Evolutionary conservation across 768 basidiomycete species (phyloP).

Genomic region (Gymnopilus junonius): DNA sequence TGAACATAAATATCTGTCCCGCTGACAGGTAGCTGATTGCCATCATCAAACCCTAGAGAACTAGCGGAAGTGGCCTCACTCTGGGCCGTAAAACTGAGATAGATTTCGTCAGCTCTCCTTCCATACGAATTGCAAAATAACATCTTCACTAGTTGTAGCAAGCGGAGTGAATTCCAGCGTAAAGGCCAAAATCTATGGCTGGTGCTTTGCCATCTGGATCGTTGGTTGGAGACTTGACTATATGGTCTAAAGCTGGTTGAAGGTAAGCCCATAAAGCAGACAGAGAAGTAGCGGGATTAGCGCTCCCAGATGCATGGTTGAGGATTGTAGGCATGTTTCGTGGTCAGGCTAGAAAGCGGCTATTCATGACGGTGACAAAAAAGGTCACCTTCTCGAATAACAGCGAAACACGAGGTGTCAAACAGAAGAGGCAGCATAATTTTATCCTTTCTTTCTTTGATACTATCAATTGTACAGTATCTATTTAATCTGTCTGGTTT

Average conservation of each 20-base stretch:
- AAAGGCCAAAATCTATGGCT: conserved; percentile 70
- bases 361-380: background rate
- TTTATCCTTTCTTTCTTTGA: background rate
- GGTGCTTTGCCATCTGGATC: conserved; percentile 62
- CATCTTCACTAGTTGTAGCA: conserved; percentile 75
- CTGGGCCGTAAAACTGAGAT: conserved; percentile 56
- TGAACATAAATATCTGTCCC: conserved; percentile 76
- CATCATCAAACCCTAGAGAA: conserved; percentile 10
- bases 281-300: conserved; percentile 75
- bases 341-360: conserved; percentile 3
- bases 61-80: conserved; percentile 44
- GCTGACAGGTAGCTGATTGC: conserved; percentile 33
- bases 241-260: conserved; percentile 76
- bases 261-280: conserved; percentile 77
- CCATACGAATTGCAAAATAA: conserved; percentile 15
- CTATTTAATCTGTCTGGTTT: too few species aligned
- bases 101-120: conserved; percentile 16
- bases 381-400: background rate
- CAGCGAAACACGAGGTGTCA: background rate
- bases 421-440: background rate
- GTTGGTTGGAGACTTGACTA: conserved; percentile 71
- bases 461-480: background rate
- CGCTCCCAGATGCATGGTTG: conserved; percentile 64
- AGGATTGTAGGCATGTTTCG: conserved; percentile 40
- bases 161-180: conserved; percentile 81